phyloP scores from a whole-genome alignment of 106 monocot species.

The Chionographis japonica region DNA sequence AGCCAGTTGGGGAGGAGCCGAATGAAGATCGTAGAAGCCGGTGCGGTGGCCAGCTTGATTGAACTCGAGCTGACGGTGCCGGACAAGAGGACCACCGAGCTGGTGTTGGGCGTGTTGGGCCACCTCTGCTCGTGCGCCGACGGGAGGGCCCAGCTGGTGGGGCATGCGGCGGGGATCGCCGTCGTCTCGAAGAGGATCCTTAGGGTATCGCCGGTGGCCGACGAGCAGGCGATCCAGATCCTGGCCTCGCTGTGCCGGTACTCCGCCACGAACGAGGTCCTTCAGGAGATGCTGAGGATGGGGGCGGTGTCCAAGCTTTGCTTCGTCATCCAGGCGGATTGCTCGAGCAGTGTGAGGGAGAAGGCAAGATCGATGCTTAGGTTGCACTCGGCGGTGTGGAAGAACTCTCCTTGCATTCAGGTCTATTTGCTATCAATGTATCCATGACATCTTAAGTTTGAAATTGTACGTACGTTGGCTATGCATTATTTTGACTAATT shows the following conservation, averaged over 20 bases:
- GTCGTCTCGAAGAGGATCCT: constrained; percentile 48
- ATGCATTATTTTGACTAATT: too few species aligned
- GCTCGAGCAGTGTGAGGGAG: constrained; percentile 29
- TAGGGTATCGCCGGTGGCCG: constrained; percentile 45
- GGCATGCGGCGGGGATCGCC: constrained; percentile 15
- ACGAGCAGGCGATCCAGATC: constrained; percentile 38
- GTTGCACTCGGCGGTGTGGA: constrained; percentile 40
- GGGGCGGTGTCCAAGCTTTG: constrained; percentile 60
- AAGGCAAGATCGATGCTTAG: constrained; percentile 38
- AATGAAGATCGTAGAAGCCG: constrained; percentile 29
- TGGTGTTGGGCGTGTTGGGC: constrained; percentile 26
- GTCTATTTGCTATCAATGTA: constrained; percentile 23
- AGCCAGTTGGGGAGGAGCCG: constrained; percentile 36
- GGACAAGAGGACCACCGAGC: constrained; percentile 41
- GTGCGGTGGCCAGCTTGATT: constrained; percentile 33
- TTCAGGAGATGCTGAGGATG: constrained; percentile 50
- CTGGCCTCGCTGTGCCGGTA: constrained; percentile 26
- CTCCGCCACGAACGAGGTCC: constrained; percentile 30
- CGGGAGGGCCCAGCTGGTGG: constrained; percentile 44
- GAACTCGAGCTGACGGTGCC: constrained; percentile 31
- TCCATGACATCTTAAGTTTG: too few species aligned
- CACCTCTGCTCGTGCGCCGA: constrained; percentile 45
- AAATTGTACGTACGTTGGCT: too few species aligned
- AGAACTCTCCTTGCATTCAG: constrained; percentile 39
- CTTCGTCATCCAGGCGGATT: constrained; percentile 41